Conservation (phyloP, 805 yeast genomes). For the Komagataella ulmi region DNA sequence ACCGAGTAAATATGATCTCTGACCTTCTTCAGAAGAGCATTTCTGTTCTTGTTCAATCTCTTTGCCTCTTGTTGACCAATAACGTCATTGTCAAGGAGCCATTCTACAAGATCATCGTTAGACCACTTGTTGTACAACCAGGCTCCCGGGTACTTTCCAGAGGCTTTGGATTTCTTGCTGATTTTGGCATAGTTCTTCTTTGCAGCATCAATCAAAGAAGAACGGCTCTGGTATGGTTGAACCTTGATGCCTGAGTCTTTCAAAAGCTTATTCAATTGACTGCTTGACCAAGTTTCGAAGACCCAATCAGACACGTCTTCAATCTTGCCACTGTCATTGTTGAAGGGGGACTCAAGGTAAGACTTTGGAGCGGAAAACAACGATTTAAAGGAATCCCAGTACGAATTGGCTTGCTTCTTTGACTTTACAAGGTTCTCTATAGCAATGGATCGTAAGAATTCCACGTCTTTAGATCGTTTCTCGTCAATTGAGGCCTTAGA, state of each 20-base stretch:
- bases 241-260: conserved; percentile 17
- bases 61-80: conserved; percentile 10
- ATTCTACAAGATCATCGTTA: conserved; percentile 28
- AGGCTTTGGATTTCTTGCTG: conserved; percentile 19
- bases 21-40: conserved; percentile 30
- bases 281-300: conserved; percentile 31
- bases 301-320: conserved; percentile 25
- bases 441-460: background rate
- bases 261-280: conserved; percentile 19
- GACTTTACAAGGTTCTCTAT: background rate
- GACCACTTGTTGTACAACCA: conserved; percentile 45
- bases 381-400: background rate
- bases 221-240: conserved; percentile 16
- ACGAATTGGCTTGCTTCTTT: background rate
- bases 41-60: conserved; percentile 21
- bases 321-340: background rate
- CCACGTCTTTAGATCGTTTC: conserved; percentile 6
- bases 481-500: conserved; percentile 9
- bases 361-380: background rate
- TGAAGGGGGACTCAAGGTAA: background rate
- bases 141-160: conserved; percentile 35
- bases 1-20: conserved; percentile 31
- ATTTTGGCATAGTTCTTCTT: conserved; percentile 26
- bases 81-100: conserved; percentile 34
- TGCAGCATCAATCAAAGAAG: conserved; percentile 27